Evolutionary conservation across 2,329 filamentous ascomycete species (phyloP), one percentile per base, ranked within the genome.

Genomic region (Penicillium concentricum): DNA sequence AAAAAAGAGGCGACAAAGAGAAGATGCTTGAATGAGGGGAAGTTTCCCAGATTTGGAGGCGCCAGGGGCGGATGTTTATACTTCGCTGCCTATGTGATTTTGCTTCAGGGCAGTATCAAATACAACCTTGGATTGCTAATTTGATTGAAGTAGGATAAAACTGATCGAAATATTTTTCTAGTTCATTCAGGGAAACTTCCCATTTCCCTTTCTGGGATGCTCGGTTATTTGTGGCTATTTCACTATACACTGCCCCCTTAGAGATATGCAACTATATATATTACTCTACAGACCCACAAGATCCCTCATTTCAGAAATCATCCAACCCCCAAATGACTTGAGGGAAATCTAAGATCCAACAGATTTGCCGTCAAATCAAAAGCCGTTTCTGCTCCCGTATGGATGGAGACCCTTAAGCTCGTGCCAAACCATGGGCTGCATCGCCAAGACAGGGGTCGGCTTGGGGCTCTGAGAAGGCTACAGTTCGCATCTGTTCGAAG

Each of bases 1-100:
- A 39, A 26, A 37, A 45, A 43, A 45, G 41, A 51, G 56, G 45
- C 35, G 32, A 26, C 26, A 35, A 50, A 54, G 13, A 41, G 30
- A 42, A 38, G 43, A 38, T 6, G 12, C 18, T 71, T 71, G 67
- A 63, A 60, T 63, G 63, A 63, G 61, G 61, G 60, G 66, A 63
- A 67, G 55, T 57, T 60, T 34, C 6, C 53, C 48, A 52, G 52
- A 66, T 59, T 57, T 45, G 56, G 58, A 57, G 51, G 54, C 57
- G 51, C 56, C 64, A 65, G 62, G 63, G 60, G 60, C 50, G 51
- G 49, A 9, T 10, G 28, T 10, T 12, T 34, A 22, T 39, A 39
- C 20, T n/a, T n/a, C n/a, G n/a, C n/a, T n/a, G n/a, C n/a, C n/a
- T n/a, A n/a, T n/a, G n/a, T n/a, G n/a, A n/a, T n/a, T n/a, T n/a